Evolutionary conservation across 306 rosid genomes (phyloP).

Genomic region (Glycyrrhiza uralensis): DNA sequence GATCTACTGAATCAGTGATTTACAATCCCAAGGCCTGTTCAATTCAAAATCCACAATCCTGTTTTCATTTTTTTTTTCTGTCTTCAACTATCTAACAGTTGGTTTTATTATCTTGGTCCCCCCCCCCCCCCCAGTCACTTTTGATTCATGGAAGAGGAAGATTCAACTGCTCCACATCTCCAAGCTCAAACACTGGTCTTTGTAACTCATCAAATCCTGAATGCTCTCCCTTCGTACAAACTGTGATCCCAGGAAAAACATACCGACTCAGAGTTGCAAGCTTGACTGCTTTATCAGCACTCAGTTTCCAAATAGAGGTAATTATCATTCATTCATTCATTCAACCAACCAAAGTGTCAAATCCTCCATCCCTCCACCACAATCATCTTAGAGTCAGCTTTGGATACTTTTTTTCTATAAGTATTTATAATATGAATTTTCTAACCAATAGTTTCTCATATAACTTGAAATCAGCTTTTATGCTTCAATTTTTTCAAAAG

Average conservation of each 20-base stretch:
- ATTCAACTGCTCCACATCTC: constrained; percentile 59
- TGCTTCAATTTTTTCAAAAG: too few species aligned
- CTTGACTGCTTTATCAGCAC: constrained; percentile 75
- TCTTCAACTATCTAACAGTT: background rate
- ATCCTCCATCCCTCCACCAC: too few species aligned
- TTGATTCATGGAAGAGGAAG: constrained; percentile 80
- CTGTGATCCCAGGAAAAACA: constrained; percentile 62
- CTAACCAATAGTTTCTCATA: too few species aligned
- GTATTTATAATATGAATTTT: too few species aligned
- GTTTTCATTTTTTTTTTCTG: background rate
- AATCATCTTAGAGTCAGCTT: too few species aligned
- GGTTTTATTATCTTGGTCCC: background rate
- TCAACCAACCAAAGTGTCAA: background rate
- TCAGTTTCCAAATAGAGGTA: constrained; percentile 85
- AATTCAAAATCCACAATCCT: background rate
- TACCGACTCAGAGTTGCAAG: constrained; percentile 68
- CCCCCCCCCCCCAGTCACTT: constrained; percentile 56
- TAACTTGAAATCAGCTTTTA: too few species aligned
- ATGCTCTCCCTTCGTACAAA: constrained; percentile 54
- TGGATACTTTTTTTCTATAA: too few species aligned
- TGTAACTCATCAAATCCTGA: constrained; percentile 60
- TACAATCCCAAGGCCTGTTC: background rate
- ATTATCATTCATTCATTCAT: background rate
- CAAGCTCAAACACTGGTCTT: constrained; percentile 28
- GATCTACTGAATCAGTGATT: background rate